Percentiles rank a stretch among this genome's conserved stretches.
Conservation (phyloP, 257 asterid species). For the Eustoma russellianum region DNA sequence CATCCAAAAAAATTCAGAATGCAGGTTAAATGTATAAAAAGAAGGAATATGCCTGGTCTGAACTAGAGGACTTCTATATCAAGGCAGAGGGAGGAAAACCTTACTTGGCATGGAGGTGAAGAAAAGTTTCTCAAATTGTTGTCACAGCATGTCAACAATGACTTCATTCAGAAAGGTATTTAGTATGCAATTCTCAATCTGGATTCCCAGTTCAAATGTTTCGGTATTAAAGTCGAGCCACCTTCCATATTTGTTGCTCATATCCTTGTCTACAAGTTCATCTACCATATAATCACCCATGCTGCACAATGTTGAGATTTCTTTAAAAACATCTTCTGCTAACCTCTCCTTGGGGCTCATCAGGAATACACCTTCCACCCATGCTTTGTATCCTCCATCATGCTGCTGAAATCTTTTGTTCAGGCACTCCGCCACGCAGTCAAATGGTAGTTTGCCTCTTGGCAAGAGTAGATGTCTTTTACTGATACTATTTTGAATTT, state of each 20-base stretch:
- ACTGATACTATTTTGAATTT: conserved; percentile 20
- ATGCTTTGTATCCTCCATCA: conserved; percentile 32
- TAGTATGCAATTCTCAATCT: conserved; percentile 57
- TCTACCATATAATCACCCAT: conserved; percentile 66
- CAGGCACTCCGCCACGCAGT: conserved; percentile 60
- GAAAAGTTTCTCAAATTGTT: conserved; percentile 6
- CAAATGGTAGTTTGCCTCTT: conserved; percentile 46
- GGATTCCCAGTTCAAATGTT: conserved; percentile 66
- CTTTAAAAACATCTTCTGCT: conserved; percentile 56
- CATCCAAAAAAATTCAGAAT: no score
- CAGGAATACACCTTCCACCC: conserved; percentile 47
- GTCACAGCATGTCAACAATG: conserved; percentile 49
- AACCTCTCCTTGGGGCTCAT: conserved; percentile 42
- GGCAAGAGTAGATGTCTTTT: conserved; percentile 21
- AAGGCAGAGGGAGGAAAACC: background rate
- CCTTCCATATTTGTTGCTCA: conserved; percentile 67
- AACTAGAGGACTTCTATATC: background rate
- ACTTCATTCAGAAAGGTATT: conserved; percentile 69
- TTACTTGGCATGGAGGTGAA: conserved; percentile 3
- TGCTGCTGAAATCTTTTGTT: conserved; percentile 43
- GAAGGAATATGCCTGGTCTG: background rate
- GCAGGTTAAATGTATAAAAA: no score
- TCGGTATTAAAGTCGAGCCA: conserved; percentile 82
- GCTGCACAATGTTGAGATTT: conserved; percentile 49
- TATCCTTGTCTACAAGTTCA: conserved; percentile 84